phyloP scores from a whole-genome alignment of 106 monocot species.

The Apostasia ramifera region DNA sequence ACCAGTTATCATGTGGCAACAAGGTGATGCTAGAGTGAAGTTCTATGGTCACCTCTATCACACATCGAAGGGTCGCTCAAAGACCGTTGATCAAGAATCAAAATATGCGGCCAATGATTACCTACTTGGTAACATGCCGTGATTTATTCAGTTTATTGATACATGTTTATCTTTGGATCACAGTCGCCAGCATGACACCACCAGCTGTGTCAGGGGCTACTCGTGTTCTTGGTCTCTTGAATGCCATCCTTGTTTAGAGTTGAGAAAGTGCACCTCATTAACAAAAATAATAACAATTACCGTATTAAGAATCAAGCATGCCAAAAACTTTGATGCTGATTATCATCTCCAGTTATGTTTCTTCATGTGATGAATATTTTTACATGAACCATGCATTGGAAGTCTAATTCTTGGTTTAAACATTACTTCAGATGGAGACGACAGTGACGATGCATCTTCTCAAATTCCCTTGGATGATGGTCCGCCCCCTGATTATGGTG shows the following conservation, averaged over 20 bases:
- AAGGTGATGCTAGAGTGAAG: constrained; percentile 52
- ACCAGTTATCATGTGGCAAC: constrained; percentile 66
- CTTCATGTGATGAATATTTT: no score
- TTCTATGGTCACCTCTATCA: constrained; percentile 32
- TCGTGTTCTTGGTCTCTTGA: no score
- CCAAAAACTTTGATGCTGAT: no score
- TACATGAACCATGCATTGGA: no score
- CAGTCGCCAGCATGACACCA: no score
- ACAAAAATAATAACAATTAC: no score
- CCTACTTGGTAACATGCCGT: constrained; percentile 31
- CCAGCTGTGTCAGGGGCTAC: no score
- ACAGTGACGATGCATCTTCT: constrained; percentile 33
- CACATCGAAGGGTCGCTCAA: constrained; percentile 42
- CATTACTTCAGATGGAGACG: constrained; percentile 49
- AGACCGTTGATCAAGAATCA: constrained; percentile 25
- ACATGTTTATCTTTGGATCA: background rate
- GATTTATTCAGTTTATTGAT: background rate
- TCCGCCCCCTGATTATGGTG: constrained; percentile 59
- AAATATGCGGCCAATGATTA: constrained; percentile 25
- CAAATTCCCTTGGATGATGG: constrained; percentile 83
- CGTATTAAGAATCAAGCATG: no score
- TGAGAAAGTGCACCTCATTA: no score
- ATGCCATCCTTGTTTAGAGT: no score
- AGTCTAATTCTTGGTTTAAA: no score
- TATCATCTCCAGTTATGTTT: no score